Evolutionary conservation across 2,329 filamentous ascomycete species (phyloP).

Genomic region (Exophiala viscosa): DNA sequence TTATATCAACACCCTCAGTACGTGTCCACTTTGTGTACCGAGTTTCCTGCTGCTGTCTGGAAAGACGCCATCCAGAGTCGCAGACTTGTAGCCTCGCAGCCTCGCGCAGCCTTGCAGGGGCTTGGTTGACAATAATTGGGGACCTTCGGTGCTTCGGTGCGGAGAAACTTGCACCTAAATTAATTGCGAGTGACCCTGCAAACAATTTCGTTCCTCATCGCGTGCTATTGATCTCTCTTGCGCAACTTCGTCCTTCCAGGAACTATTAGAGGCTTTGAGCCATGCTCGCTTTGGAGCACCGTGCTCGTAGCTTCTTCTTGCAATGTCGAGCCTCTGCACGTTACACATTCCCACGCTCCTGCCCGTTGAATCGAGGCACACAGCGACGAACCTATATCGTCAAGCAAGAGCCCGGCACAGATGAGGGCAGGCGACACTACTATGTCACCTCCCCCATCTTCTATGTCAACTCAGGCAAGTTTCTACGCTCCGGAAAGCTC

Average conservation of each 20-base stretch:
- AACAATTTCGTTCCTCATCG: background rate
- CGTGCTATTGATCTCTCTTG: background rate
- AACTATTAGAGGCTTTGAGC: background rate
- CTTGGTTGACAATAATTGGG: background rate
- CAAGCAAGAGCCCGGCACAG: background rate
- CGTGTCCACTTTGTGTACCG: too few species aligned
- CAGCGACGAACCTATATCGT: constrained; percentile 9
- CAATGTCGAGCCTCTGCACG: constrained; percentile 21
- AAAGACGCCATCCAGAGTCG: too few species aligned
- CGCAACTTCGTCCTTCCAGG: too few species aligned
- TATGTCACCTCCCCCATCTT: constrained; percentile 97
- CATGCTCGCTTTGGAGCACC: constrained; percentile 19
- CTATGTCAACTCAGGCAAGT: constrained; percentile 89
- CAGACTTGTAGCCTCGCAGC: background rate
- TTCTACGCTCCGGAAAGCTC: background rate
- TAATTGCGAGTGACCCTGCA: background rate
- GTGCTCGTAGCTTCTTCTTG: constrained; percentile 22
- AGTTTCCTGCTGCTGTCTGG: too few species aligned
- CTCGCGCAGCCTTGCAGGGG: background rate
- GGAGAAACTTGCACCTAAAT: background rate
- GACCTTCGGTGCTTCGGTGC: background rate
- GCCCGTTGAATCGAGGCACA: background rate
- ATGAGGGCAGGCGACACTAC: constrained; percentile 64
- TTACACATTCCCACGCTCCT: background rate
- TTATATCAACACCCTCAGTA: too few species aligned